These are phyloP conservation scores for Volvariella surrecta DNA, from an alignment of 1,284 basidiomycete species.

Conservation along the genomic window DNA sequence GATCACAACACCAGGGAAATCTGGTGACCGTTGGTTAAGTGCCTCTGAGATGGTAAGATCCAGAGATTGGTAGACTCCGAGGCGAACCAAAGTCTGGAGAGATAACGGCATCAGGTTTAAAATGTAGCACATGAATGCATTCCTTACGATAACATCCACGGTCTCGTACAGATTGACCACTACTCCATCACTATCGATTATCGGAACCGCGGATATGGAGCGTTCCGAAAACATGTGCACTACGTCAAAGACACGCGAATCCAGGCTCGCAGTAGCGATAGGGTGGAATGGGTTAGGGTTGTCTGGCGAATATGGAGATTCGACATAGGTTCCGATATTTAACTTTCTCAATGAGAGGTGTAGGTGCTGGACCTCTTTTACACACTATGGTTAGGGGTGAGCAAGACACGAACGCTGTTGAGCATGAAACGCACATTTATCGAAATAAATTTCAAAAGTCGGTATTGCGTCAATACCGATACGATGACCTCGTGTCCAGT, in stretches of 20 bases:
- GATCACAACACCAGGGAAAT: conserved; percentile 95
- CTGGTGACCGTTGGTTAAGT: conserved; percentile 81
- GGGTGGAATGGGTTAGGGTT: conserved; percentile 72
- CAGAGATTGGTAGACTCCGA: conserved; percentile 90
- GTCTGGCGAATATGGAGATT: conserved; percentile 30
- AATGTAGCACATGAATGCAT: conserved; percentile 9
- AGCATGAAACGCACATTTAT: conserved; percentile 72
- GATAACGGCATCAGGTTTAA: neutral
- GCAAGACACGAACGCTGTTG: neutral
- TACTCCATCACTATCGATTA: conserved; percentile 87
- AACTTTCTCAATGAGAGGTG: conserved; percentile 79
- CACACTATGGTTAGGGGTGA: conserved; percentile 43
- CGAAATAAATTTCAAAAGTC: conserved; percentile 96
- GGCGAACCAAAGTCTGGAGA: conserved; percentile 84
- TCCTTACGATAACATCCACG: conserved; percentile 92
- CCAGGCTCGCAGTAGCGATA: conserved; percentile 86
- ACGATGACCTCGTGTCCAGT: conserved; percentile 95
- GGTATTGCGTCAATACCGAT: conserved; percentile 94
- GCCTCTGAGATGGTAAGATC: conserved; percentile 96
- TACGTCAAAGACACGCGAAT: conserved; percentile 94
- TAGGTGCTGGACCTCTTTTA: conserved; percentile 67
- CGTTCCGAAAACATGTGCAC: conserved; percentile 98
- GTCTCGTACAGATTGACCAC: conserved; percentile 98
- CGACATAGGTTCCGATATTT: conserved; percentile 91
- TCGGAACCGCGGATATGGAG: conserved; percentile 95